Evolutionary conservation across 2,329 filamentous ascomycete genomes (phyloP).

Genomic region (Epichloe sp.): DNA sequence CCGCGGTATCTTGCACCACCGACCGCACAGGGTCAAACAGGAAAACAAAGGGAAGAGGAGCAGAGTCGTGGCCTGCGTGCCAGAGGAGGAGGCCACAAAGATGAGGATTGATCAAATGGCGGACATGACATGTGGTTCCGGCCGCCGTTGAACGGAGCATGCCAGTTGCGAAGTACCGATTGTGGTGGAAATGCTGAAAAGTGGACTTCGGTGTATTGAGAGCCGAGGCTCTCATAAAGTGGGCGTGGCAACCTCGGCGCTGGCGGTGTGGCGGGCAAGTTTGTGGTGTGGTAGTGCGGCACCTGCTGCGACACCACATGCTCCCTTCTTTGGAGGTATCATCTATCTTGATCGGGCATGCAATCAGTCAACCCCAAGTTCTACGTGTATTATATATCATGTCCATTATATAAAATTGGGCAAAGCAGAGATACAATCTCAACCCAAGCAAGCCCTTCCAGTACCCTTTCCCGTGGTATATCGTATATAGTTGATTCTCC

Average conservation of each 20-base stretch:
- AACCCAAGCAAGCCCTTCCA: background rate
- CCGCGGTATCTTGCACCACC: background rate
- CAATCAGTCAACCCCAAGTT: no score
- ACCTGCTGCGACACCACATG: no score
- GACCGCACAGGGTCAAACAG: background rate
- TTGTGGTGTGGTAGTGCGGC: background rate
- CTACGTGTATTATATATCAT: background rate
- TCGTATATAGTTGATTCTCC: background rate
- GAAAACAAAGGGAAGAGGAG: background rate
- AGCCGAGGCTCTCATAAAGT: background rate
- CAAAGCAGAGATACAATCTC: background rate
- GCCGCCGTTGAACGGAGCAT: conserved; percentile 4
- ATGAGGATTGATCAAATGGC: conserved; percentile 2
- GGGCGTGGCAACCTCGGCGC: background rate
- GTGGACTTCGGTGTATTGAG: background rate
- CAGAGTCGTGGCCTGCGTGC: conserved; percentile 1
- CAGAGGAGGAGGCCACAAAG: conserved; percentile 1
- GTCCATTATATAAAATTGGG: background rate
- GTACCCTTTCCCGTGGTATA: background rate
- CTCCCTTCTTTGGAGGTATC: no score
- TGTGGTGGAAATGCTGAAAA: background rate
- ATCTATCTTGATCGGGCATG: no score
- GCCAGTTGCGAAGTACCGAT: background rate
- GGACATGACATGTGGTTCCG: conserved; percentile 11
- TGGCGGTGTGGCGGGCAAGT: background rate